Evolutionary conservation across 202 grass and related monocot genomes (phyloP), one percentile per base, ranked within the genome.

Genomic region (Setaria viridis): DNA sequence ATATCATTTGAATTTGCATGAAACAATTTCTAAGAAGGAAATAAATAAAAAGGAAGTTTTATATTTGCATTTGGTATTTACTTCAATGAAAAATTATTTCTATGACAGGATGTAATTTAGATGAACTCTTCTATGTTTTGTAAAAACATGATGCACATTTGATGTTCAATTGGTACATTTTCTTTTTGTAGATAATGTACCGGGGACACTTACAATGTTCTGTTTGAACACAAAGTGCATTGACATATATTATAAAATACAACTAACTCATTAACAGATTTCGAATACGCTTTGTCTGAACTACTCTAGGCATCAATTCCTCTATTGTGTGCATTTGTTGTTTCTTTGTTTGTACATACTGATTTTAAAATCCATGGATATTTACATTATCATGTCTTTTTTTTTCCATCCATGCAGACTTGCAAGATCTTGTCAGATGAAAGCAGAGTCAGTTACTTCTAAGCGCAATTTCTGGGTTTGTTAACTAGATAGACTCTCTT

Each of bases 391-490:
- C 62, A n/a, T 87, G 32, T 77, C 15, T 87, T 62, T 85, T 45
- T 87, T 62, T 85, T 45, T 57, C 13, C 43, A 70, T 29, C 20
- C 32, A 14, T 87, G 79, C 85, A 87, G 85, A 60, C 59, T 0
- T 64, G 13, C 13, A 42, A 21, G 53, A 59, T 82, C 16, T 70
- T 14, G 8, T 82, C 0, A 15, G 45, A 43, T 82, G 72, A 69
- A 70, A 67, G 37, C 17, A 43, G 17, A 60, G 6, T 29, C n/a
- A 59, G 53, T 62, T 82, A 30, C 30, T 87, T 60, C 32, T 68
- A 20, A 60, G 32, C 67, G 21, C 51, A 42, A 72, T 34, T 54
- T 66, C 51, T 76, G 53, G 57, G 17, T 48, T 76, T 20, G 30
- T 54, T 76, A 62, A 82, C n/a, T 77, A 67, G 51, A 42, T 32